Evolutionary conservation across 2,329 filamentous ascomycete species (phyloP).

Genomic region (Paecilomyces variotii): DNA sequence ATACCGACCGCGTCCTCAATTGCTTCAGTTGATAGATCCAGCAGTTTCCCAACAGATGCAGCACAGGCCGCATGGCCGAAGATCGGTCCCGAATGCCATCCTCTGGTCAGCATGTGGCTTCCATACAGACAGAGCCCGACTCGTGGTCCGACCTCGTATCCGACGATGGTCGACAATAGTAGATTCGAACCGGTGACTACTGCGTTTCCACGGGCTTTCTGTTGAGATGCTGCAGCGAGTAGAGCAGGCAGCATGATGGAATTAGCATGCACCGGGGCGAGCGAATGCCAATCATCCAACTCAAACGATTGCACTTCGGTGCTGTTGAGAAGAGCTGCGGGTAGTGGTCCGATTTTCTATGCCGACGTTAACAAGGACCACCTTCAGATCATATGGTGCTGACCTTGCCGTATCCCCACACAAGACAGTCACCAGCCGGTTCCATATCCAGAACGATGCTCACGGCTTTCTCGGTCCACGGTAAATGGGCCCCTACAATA

Average conservation of each 20-base stretch:
- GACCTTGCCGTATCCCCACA: slow-evolving; percentile 7
- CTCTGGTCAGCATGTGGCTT: slow-evolving; percentile 28
- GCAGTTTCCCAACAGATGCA: slow-evolving; percentile 21
- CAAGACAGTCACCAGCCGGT: slow-evolving; percentile 14
- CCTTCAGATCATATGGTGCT: background rate
- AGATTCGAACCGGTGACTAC: slow-evolving; percentile 21
- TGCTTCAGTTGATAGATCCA: slow-evolving; percentile 18
- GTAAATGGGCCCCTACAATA: slow-evolving; percentile 32
- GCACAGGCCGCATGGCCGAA: slow-evolving; percentile 32
- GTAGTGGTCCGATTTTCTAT: slow-evolving; percentile 28
- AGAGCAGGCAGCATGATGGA: slow-evolving; percentile 33
- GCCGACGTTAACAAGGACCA: background rate
- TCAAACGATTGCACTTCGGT: slow-evolving; percentile 39
- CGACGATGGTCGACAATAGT: slow-evolving; percentile 30
- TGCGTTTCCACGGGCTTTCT: slow-evolving; percentile 1
- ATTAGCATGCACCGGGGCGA: slow-evolving; percentile 34
- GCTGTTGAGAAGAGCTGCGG: slow-evolving; percentile 36
- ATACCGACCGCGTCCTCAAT: slow-evolving; percentile 33
- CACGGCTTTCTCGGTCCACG: slow-evolving; percentile 33
- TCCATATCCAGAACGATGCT: slow-evolving; percentile 24
- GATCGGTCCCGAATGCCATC: slow-evolving; percentile 36
- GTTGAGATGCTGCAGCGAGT: slow-evolving; percentile 22
- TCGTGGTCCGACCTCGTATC: slow-evolving; percentile 34
- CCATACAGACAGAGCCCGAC: slow-evolving; percentile 32
- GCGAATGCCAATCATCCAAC: slow-evolving; percentile 37